Evolutionary conservation across 371 early-diverging fungal species (phyloP).

Genomic region (Apophysomyces variabilis): DNA sequence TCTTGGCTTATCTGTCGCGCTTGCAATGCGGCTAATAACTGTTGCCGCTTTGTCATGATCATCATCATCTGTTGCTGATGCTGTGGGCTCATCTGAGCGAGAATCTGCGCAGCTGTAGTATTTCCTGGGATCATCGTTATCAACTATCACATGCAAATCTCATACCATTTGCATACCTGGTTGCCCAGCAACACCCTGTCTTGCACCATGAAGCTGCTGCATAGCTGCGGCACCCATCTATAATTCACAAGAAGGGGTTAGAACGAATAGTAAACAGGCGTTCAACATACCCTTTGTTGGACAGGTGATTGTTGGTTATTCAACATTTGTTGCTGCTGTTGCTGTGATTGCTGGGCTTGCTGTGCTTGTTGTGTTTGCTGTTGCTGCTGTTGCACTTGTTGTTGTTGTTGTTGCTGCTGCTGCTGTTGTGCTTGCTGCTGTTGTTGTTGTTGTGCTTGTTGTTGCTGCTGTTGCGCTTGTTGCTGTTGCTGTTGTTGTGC

Average conservation of each 20-base stretch:
- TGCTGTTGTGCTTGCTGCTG: constrained; percentile 24
- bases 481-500: constrained; percentile 16
- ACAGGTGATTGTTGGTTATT: constrained; percentile 19
- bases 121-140: neutral
- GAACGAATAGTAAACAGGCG: no score
- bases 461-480: constrained; percentile 29
- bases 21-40: constrained; percentile 23
- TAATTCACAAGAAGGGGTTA: neutral
- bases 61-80: constrained; percentile 48
- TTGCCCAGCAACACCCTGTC: constrained; percentile 14
- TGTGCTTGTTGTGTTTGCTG: constrained; percentile 18
- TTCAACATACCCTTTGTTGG: constrained; percentile 2
- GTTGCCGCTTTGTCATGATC: constrained; percentile 41
- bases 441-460: constrained; percentile 20
- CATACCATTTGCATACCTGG: neutral
- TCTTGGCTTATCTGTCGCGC: constrained; percentile 29
- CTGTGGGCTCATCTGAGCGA: constrained; percentile 44
- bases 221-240: constrained; percentile 13
- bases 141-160: no score
- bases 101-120: constrained; percentile 26
- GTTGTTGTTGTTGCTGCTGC: constrained; percentile 21
- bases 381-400: constrained; percentile 25
- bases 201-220: constrained; percentile 12
- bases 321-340: constrained; percentile 18
- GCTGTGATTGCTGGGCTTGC: constrained; percentile 26